Evolutionary conservation across 306 rosid species (phyloP).

Genomic region (Cicer chorassanicum): DNA sequence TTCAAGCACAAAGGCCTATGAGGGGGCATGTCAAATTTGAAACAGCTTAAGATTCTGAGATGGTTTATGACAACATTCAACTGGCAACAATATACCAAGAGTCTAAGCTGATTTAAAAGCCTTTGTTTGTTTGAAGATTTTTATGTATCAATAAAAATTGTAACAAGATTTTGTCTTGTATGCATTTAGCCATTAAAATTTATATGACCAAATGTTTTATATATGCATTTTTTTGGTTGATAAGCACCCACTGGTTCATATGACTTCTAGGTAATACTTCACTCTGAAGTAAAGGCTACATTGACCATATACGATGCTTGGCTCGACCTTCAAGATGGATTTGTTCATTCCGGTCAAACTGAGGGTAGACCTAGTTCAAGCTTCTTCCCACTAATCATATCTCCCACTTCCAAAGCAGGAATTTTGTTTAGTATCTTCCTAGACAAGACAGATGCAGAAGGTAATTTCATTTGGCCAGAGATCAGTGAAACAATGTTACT

Average conservation of each 20-base stretch:
- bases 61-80: conserved; percentile 30
- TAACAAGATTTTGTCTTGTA: conserved; percentile 19
- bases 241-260: conserved; percentile 40
- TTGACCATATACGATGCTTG: conserved; percentile 83
- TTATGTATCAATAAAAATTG: background rate
- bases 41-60: background rate
- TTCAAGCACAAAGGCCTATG: background rate
- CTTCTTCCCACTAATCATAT: conserved; percentile 81
- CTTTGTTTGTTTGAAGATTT: conserved; percentile 30
- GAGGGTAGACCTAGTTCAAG: conserved; percentile 77
- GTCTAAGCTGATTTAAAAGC: conserved; percentile 27
- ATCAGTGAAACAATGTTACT: conserved; percentile 37
- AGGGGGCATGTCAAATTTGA: conserved; percentile 11
- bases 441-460: conserved; percentile 67
- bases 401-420: conserved; percentile 88
- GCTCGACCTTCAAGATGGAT: conserved; percentile 99
- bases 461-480: conserved; percentile 51
- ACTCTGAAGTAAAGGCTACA: conserved; percentile 93
- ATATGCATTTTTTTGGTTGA: conserved; percentile 25
- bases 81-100: conserved; percentile 27
- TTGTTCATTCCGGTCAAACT: conserved; percentile 72
- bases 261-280: conserved; percentile 80
- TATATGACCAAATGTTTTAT: conserved; percentile 21
- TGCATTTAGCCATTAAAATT: conserved; percentile 30
- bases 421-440: conserved; percentile 84